These are phyloP conservation scores for Elongisporangium undulatum DNA, from an alignment of 352 stramenopile species.

Conservation along the genomic window DNA sequence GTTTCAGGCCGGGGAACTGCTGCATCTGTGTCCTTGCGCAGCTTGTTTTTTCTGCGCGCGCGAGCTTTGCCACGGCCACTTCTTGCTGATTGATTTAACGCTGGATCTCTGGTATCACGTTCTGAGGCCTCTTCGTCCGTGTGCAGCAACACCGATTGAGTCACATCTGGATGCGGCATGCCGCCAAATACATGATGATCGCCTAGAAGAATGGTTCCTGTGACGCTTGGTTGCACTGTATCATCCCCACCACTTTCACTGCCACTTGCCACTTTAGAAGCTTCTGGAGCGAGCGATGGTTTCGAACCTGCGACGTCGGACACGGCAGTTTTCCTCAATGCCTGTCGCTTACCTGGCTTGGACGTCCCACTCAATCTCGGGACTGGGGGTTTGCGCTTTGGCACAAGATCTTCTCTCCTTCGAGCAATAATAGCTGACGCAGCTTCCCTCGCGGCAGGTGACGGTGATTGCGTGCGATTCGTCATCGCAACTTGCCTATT, in stretches of 20 bases:
- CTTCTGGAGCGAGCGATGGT: neutral
- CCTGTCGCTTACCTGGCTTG: neutral
- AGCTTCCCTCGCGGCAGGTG: neutral
- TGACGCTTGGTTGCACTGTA: constrained; percentile 10
- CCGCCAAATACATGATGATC: neutral
- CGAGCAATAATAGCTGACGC: neutral
- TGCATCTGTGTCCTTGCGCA: constrained; percentile 20
- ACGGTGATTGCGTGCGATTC: neutral
- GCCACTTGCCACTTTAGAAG: constrained; percentile 7
- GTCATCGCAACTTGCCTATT: constrained; percentile 30
- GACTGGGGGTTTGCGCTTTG: constrained; percentile 47
- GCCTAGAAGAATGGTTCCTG: constrained; percentile 19
- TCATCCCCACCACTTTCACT: constrained; percentile 4
- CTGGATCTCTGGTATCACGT: neutral
- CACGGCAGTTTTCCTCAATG: neutral
- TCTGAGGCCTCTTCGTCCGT: neutral
- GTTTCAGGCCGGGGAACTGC: neutral
- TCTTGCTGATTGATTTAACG: constrained; percentile 11
- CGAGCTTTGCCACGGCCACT: neutral
- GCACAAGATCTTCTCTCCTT: constrained; percentile 12
- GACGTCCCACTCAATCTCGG: constrained; percentile 32
- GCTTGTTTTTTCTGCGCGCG: constrained; percentile 11
- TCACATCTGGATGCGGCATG: neutral
- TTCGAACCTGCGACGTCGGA: neutral
- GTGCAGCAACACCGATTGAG: neutral